Percentiles rank a stretch among this genome's conserved stretches.
Conservation (phyloP, 2,329 filamentous ascomycete genomes). For the Colletotrichum graminicola region DNA sequence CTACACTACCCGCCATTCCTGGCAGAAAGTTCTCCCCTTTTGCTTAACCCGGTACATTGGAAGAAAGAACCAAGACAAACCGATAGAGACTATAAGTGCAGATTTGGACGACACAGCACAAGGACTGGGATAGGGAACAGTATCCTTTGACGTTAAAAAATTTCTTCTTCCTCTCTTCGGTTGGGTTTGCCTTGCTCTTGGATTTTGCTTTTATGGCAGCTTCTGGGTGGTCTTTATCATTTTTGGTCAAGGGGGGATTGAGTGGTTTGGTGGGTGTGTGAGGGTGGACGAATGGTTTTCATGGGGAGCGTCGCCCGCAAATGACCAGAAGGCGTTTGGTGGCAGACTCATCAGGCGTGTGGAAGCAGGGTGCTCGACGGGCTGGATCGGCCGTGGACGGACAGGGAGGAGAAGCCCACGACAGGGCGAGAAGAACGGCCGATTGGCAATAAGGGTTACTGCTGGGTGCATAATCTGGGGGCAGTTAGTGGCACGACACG, state of each 20-base stretch:
- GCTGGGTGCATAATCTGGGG: constrained; percentile 32
- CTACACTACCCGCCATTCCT: constrained; percentile 2
- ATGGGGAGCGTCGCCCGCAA: neutral
- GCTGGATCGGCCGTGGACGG: neutral
- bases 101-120: constrained; percentile 6
- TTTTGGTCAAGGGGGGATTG: constrained; percentile 1
- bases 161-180: constrained; percentile 14
- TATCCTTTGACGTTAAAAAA: constrained; percentile 23
- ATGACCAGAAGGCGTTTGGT: neutral
- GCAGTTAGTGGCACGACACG: constrained; percentile 29
- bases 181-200: constrained; percentile 25
- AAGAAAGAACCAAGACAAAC: constrained; percentile 19
- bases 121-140: constrained; percentile 4
- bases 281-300: constrained; percentile 1
- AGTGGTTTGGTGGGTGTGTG: neutral
- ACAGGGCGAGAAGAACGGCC: constrained; percentile 12
- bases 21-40: constrained; percentile 12
- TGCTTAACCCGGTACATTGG: constrained; percentile 34
- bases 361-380: neutral
- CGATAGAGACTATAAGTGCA: constrained; percentile 28
- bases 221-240: constrained; percentile 19
- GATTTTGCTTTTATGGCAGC: constrained; percentile 23
- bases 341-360: constrained; percentile 3
- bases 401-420: neutral
- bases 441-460: constrained; percentile 4